A percentile compares a stretch with the other conserved stretches of the same genome.
Conservation (phyloP, 805 yeast species). For the Nakazawaea ishiwadae region DNA sequence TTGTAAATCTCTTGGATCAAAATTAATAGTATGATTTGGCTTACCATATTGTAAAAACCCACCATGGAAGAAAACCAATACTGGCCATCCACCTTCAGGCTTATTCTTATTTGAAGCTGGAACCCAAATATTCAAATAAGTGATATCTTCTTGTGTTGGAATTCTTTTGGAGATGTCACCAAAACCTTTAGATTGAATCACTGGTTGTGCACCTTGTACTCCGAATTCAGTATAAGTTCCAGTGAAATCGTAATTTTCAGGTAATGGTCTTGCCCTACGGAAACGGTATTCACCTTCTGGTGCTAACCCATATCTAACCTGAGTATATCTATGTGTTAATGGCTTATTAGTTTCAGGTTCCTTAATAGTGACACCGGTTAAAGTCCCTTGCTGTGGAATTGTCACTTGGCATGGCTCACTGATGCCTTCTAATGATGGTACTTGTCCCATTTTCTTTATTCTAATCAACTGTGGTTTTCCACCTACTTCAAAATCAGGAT, state of each 20-base stretch:
- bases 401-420: constrained; percentile 15
- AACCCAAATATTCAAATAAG: constrained; percentile 33
- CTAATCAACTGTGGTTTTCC: too few relatives aligned
- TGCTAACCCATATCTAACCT: constrained; percentile 31
- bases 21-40: constrained; percentile 19
- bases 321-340: constrained; percentile 22
- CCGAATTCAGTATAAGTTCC: constrained; percentile 25
- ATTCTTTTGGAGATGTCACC: constrained; percentile 6
- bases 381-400: constrained; percentile 23
- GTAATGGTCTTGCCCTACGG: constrained; percentile 24
- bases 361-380: constrained; percentile 23
- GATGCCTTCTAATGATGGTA: constrained; percentile 19
- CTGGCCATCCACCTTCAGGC: constrained; percentile 27
- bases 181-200: constrained; percentile 8
- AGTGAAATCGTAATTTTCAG: constrained; percentile 26
- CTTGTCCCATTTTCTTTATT: constrained; percentile 18
- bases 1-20: constrained; percentile 21
- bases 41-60: constrained; percentile 36
- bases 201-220: constrained; percentile 26
- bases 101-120: constrained; percentile 22
- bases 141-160: constrained; percentile 27
- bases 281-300: constrained; percentile 28
- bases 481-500: too few relatives aligned
- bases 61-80: constrained; percentile 36
- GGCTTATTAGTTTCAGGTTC: constrained; percentile 16